Evolutionary conservation across 1,139 yeast genomes (phyloP).

Genomic region (Candida sanyaensis): DNA sequence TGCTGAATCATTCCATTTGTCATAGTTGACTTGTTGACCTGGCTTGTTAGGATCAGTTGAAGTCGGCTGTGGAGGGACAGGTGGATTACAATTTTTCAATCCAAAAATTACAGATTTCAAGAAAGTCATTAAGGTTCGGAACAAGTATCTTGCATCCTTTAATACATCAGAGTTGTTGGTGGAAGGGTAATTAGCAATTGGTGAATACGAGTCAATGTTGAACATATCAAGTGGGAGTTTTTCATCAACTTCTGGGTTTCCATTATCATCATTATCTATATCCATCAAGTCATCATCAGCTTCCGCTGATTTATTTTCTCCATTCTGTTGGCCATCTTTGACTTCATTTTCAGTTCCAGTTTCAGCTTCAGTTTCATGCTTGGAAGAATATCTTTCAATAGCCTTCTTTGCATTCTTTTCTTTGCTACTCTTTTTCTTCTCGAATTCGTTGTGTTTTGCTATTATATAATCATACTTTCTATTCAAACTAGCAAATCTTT

Average conservation of each 20-base stretch:
- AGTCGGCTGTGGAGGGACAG: constrained; percentile 60
- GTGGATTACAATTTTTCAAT: constrained; percentile 86
- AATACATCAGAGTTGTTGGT: constrained; percentile 60
- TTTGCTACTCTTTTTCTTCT: constrained; percentile 40
- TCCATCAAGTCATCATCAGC: constrained; percentile 19
- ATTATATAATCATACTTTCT: constrained; percentile 69
- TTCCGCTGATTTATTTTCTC: constrained; percentile 9
- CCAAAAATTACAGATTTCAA: constrained; percentile 90
- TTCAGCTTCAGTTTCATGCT: constrained; percentile 17
- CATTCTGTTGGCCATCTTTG: constrained; percentile 14
- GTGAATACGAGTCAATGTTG: constrained; percentile 42
- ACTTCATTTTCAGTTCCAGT: constrained; percentile 1
- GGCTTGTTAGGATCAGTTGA: constrained; percentile 59
- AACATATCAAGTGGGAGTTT: constrained; percentile 31
- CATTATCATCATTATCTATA: constrained; percentile 14
- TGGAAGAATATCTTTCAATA: constrained; percentile 40
- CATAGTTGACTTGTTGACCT: constrained; percentile 55
- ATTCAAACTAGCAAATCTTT: constrained; percentile 76
- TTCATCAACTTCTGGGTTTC: constrained; percentile 6
- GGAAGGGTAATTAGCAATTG: constrained; percentile 33
- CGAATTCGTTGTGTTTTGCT: constrained; percentile 59
- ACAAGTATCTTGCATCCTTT: constrained; percentile 84
- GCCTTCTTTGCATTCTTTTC: constrained; percentile 48
- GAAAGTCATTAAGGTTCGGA: constrained; percentile 87
- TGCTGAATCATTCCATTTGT: constrained; percentile 84